Conservation (phyloP, 129 eudicot species). For the Deinandra increscens region DNA sequence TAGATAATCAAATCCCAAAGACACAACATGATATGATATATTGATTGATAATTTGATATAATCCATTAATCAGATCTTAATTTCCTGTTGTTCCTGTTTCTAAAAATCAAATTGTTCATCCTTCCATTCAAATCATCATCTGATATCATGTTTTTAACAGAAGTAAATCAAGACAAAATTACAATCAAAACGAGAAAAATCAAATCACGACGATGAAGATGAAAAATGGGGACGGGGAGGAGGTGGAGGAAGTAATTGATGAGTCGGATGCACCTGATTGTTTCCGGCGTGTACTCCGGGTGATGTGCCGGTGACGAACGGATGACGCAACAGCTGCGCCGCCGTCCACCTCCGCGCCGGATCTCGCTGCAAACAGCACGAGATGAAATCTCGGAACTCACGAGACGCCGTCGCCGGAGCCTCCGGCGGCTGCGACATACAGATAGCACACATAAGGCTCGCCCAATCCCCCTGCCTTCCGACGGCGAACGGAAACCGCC, state of each 20-base stretch:
- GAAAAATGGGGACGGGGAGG: slow-evolving; percentile 24
- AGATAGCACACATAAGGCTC: slow-evolving; percentile 79
- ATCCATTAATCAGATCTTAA: neutral
- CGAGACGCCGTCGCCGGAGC: slow-evolving; percentile 69
- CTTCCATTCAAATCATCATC: slow-evolving; percentile 19
- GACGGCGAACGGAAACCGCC: slow-evolving; percentile 71
- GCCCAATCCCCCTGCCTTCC: slow-evolving; percentile 90
- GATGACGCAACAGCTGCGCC: slow-evolving; percentile 44
- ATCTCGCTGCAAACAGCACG: slow-evolving; percentile 74
- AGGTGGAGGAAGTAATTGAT: slow-evolving; percentile 31
- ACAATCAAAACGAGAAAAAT: slow-evolving; percentile 1
- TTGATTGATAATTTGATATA: no score
- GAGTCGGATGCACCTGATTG: slow-evolving; percentile 38
- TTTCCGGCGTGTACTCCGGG: slow-evolving; percentile 11
- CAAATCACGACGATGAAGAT: slow-evolving; percentile 32
- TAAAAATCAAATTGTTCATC: slow-evolving; percentile 26
- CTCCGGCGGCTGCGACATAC: slow-evolving; percentile 78
- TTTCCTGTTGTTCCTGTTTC: neutral
- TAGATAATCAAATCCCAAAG: neutral
- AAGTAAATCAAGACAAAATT: slow-evolving; percentile 18
- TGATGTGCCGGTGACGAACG: slow-evolving; percentile 29
- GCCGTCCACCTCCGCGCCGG: slow-evolving; percentile 80
- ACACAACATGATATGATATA: neutral
- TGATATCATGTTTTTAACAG: slow-evolving; percentile 24
- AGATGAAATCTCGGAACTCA: slow-evolving; percentile 64